phyloP scores from a whole-genome alignment of 768 basidiomycete genomes.

The Sarcodon sp. region DNA sequence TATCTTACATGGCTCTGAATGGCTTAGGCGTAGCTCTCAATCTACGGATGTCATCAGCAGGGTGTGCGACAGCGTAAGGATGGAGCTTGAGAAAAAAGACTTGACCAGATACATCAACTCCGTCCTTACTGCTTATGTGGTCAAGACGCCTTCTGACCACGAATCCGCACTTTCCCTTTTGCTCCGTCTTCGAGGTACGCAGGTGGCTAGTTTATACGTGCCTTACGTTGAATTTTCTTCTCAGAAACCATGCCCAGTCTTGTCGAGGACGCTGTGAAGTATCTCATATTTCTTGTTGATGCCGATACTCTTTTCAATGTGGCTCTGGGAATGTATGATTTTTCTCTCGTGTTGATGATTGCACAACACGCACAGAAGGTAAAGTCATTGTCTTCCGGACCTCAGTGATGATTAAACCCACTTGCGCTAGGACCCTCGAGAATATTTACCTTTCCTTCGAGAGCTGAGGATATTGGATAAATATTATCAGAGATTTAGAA shows the following conservation, averaged over 20 bases:
- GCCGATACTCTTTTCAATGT: conserved; percentile 86
- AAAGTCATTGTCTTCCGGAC: conserved; percentile 1
- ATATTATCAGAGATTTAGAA: conserved; percentile 77
- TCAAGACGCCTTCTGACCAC: conserved; percentile 84
- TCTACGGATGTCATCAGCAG: conserved; percentile 44
- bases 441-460: conserved; percentile 94
- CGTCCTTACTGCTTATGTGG: conserved; percentile 85
- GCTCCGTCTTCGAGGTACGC: conserved; percentile 64
- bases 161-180: conserved; percentile 73
- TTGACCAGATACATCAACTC: conserved; percentile 78
- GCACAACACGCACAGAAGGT: conserved; percentile 98
- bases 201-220: background rate
- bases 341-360: conserved; percentile 88
- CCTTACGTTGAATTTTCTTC: background rate
- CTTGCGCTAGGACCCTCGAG: conserved; percentile 72
- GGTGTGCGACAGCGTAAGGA: conserved; percentile 69
- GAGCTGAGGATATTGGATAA: conserved; percentile 73
- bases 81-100: conserved; percentile 58
- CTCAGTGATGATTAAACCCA: background rate
- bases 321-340: conserved; percentile 98
- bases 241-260: conserved; percentile 51
- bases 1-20: background rate
- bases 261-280: conserved; percentile 95
- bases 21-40: conserved; percentile 45
- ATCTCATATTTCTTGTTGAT: conserved; percentile 95